Conservation (phyloP, 257 asterid species). For the Dorcoceras hygrometricum region DNA sequence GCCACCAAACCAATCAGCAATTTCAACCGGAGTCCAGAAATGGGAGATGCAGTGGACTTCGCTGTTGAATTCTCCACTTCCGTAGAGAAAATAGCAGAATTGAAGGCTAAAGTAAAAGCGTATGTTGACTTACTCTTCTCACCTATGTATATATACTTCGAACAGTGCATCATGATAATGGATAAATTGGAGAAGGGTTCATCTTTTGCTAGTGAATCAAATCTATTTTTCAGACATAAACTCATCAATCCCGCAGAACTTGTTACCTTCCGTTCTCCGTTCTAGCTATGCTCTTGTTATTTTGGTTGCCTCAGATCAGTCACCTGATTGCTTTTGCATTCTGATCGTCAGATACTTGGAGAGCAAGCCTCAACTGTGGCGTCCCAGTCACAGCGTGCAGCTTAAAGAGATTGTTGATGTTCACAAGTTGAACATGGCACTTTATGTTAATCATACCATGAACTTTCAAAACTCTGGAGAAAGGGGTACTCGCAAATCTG, state of each 20-base stretch:
- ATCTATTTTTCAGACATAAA: neutral
- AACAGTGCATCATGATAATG: neutral
- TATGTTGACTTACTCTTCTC: slow-evolving; percentile 27
- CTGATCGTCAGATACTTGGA: slow-evolving; percentile 54
- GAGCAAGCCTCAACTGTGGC: slow-evolving; percentile 69
- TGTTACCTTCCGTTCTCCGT: neutral
- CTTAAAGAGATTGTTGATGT: slow-evolving; percentile 61
- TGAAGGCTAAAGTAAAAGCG: slow-evolving; percentile 60
- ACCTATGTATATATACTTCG: neutral
- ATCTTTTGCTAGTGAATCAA: no score
- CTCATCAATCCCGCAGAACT: neutral
- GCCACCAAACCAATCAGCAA: slow-evolving; percentile 62
- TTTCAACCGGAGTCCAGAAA: slow-evolving; percentile 64
- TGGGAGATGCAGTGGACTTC: slow-evolving; percentile 71
- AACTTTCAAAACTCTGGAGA: slow-evolving; percentile 54
- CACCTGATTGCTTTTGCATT: neutral
- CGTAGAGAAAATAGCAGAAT: slow-evolving; percentile 56
- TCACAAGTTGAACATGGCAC: slow-evolving; percentile 56
- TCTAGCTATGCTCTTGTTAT: neutral
- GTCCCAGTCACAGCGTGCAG: slow-evolving; percentile 48
- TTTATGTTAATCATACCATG: slow-evolving; percentile 56
- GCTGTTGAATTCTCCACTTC: slow-evolving; percentile 73
- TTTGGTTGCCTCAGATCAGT: neutral
- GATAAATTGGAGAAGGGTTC: neutral
- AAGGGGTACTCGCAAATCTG: slow-evolving; percentile 50